These are phyloP conservation scores for Carex sylvatica DNA, from an alignment of 202 grass and related monocot genomes.

Conservation along the genomic window DNA sequence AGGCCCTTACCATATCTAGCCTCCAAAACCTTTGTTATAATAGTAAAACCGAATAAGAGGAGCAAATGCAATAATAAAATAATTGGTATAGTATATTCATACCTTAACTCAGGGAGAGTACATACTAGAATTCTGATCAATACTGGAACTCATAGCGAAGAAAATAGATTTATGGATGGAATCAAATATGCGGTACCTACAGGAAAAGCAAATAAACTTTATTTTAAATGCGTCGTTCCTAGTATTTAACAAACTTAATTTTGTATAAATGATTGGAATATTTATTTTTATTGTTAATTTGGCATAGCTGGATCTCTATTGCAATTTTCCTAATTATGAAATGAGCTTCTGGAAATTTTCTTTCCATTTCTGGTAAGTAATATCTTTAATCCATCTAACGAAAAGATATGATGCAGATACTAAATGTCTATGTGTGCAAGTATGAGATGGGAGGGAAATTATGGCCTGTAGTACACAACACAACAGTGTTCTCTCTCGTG, in stretches of 20 bases:
- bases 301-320: background rate
- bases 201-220: background rate
- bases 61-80: background rate
- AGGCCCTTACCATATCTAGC: background rate
- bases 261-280: background rate
- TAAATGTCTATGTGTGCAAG: slow-evolving; percentile 85
- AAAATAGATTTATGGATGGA: background rate
- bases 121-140: background rate
- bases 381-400: background rate
- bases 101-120: background rate
- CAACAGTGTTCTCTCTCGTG: slow-evolving; percentile 68
- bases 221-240: background rate
- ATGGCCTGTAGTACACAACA: slow-evolving; percentile 91
- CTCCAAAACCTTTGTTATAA: background rate
- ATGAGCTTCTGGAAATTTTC: background rate
- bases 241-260: background rate
- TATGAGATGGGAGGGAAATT: slow-evolving; percentile 86
- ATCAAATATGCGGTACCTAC: background rate
- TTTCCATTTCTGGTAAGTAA: background rate
- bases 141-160: background rate
- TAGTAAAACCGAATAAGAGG: background rate
- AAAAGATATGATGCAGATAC: slow-evolving; percentile 42
- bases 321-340: background rate
- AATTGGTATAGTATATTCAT: background rate
- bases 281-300: background rate